Evolutionary conservation across 2,329 filamentous ascomycete genomes (phyloP), one percentile per base, ranked within the genome.

Genomic region (Hymenoscyphus fraxineus): DNA sequence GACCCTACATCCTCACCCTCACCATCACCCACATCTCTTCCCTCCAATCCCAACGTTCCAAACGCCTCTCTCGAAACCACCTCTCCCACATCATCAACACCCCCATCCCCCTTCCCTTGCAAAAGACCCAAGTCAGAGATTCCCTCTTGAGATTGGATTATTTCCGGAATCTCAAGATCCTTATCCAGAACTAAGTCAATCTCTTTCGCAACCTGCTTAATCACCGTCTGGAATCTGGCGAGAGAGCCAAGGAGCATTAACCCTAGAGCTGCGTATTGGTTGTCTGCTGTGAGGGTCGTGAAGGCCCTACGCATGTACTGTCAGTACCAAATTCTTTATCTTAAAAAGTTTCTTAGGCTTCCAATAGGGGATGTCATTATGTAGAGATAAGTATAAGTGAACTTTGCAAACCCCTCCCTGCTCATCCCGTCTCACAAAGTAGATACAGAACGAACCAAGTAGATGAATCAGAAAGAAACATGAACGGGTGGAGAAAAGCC

Each of bases 261-360:
- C 3, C 91, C 91, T 2, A 94, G 80, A 3, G 86, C 80, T 2
- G 90, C 85, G 75, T 91, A 91, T 72, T 92, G 90, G 40, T 83
- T 85, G 75, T 93, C 90, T 19, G 88, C 87, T 3, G 88, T 79
- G 54, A 94, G 78, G 67, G 88, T 88, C 0, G 87, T 87, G 74
- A 94, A 93, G 0, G 85, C 80, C 19, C 77, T 74, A 65, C 77
- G 9, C 1, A 10, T 79, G n/a, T 38, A 35, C 31, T 5, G 6
- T 41, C n/a, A 60, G 27, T 35, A n/a, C 22, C 40, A 3, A 27
- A 27, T 31, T 6, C 9, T 7, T 31, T 59, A 7, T 41, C 2
- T 7, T n/a, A 10, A 35, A 41, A 32, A 13, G 3, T 27, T 54
- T 27, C 47, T 27, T 27, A 9, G 19, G 16, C 9, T 35, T 27